Percentiles rank a stretch among this genome's conserved stretches.
Conservation (phyloP, 345 rosid species). For the Salix suchowensis region DNA sequence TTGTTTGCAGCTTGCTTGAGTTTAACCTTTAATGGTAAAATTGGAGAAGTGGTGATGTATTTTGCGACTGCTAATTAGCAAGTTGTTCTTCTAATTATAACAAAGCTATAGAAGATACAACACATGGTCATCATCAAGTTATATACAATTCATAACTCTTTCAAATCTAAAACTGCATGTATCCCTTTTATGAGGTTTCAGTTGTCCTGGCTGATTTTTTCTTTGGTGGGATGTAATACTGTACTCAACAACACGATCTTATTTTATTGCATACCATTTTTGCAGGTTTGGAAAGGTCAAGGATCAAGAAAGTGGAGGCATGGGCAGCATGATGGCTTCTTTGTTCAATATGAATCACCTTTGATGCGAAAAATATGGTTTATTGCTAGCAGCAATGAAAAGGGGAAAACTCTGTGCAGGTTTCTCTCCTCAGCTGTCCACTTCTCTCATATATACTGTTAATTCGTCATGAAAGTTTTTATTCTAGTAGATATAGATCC, state of each 20-base stretch:
- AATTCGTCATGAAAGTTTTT: not conserved
- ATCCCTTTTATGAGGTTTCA: not conserved
- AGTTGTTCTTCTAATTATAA: not conserved
- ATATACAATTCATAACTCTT: not conserved
- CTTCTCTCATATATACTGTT: not conserved
- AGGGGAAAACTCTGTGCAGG: conserved; percentile 87
- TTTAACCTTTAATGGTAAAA: not conserved
- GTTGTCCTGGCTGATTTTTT: not conserved
- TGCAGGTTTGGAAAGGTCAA: conserved; percentile 95
- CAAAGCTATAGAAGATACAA: not conserved
- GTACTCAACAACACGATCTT: not conserved
- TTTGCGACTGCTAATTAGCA: not conserved
- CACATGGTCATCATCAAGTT: not conserved
- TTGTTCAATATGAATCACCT: conserved; percentile 83
- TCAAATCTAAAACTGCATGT: not conserved
- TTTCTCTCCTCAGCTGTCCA: conserved; percentile 10
- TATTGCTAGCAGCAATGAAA: conserved; percentile 72
- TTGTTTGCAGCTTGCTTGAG: not conserved
- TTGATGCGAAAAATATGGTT: conserved; percentile 75
- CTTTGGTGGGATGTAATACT: not conserved
- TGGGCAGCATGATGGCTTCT: conserved; percentile 86
- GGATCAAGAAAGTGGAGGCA: conserved; percentile 98
- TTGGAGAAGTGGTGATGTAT: not conserved
- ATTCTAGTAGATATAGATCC: not conserved
- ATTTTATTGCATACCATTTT: conserved; percentile 5